Evolutionary conservation across 2,329 filamentous ascomycete species (phyloP).

Genomic region (Fusarium begoniae): DNA sequence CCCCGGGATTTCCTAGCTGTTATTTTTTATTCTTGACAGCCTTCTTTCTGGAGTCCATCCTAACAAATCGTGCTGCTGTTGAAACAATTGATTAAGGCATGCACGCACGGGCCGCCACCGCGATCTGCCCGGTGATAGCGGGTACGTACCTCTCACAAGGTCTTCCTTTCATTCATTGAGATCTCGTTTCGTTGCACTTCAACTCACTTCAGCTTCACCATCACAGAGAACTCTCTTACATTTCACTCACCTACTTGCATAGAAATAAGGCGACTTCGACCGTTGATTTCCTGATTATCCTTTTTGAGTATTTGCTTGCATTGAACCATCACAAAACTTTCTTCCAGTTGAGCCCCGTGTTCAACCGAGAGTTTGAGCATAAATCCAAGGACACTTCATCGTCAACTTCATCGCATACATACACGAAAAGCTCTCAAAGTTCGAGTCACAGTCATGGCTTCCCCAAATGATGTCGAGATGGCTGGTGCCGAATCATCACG

Average conservation of each 20-base stretch:
- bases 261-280: neutral
- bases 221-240: neutral
- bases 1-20: neutral
- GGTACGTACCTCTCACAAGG: neutral
- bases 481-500: conserved; percentile 37
- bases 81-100: neutral
- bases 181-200: neutral
- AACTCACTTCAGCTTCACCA: conserved; percentile 1
- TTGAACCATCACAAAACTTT: neutral
- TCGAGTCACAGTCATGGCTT: conserved; percentile 40
- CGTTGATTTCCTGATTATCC: too few relatives aligned
- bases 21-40: too few relatives aligned
- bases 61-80: neutral
- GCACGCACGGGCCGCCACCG: neutral
- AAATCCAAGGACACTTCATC: neutral
- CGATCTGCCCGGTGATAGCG: neutral
- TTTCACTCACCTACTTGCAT: neutral
- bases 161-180: neutral
- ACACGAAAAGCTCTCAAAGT: neutral
- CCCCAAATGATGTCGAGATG: conserved; percentile 47
- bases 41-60: neutral
- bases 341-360: neutral
- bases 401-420: neutral
- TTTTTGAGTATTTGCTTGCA: neutral
- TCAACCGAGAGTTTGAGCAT: neutral